Evolutionary conservation across 208 protist species (phyloP), one percentile per base, ranked within the genome.

Genomic region (Trypanosoma congolense): DNA sequence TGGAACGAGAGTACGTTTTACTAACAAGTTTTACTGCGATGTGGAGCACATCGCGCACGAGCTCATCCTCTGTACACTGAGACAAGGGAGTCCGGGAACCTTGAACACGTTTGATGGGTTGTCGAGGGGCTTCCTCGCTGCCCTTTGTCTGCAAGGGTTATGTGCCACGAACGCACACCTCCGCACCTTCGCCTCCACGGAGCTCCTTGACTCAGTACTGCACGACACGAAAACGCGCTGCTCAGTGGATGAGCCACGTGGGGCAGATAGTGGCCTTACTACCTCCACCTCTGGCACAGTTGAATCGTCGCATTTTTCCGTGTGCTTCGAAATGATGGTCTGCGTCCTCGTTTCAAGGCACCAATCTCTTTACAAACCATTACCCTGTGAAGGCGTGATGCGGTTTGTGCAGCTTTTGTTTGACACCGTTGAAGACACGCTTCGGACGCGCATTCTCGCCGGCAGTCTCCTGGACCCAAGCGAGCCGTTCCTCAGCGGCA

Each of bases 351-450:
- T 85, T 16, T 75, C 45, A 31, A 50, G 33, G 42, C 28, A 49
- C 29, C 36, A 36, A 35, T 53, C 49, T 33, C 41, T 61, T 40
- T 48, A 55, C 1, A 64, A 60, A 19, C 52, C 53, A 16, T 33
- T 65, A 6, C 45, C 65, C 9, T 60, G 56, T 35, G 73, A 73
- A 12, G 72, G 77, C 29, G 36, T 92, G 6, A 35, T 65, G 35
- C 77, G 77, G 29, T 80, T 82, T 67, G 72, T 64, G 0, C 75
- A 88, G 57, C 61, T 88, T 14, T 72, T 92, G 29, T 83, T 68
- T 53, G 84, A 88, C 65, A 86, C 70, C 2, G 87, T 88, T 70
- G 74, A 85, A 53, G 79, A 92, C 54, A 69, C 76, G 0, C 66
- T 92, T 29, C 75, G 73, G 5, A 4, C 18, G 10, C 58, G 69